Conservation (phyloP, 2,329 filamentous ascomycete species). For the Bipolaris sorokiniana region DNA sequence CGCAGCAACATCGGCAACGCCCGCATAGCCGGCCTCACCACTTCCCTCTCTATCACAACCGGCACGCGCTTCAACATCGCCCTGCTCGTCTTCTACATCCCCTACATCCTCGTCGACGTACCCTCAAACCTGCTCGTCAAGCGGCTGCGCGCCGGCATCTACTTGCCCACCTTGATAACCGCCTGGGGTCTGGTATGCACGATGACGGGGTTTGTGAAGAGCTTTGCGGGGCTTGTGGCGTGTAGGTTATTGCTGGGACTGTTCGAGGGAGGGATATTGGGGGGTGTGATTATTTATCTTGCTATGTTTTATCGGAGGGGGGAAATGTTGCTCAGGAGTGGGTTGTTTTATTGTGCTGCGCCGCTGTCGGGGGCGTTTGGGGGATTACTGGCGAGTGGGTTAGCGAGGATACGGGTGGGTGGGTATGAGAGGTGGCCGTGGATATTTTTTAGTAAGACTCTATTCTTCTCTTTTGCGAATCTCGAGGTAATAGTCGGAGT, state of each 20-base stretch:
- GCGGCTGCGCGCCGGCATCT: constrained; percentile 49
- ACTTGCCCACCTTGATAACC: constrained; percentile 49
- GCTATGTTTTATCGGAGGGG: constrained; percentile 53
- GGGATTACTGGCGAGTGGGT: constrained; percentile 51
- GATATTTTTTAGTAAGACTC: constrained; percentile 31
- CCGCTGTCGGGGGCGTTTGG: constrained; percentile 52
- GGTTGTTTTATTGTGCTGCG: constrained; percentile 48
- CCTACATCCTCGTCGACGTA: constrained; percentile 52
- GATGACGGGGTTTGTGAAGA: constrained; percentile 52
- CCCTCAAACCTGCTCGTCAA: constrained; percentile 52
- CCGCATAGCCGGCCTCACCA: constrained; percentile 50
- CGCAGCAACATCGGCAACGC: constrained; percentile 53
- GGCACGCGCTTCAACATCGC: constrained; percentile 52
- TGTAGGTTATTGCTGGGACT: constrained; percentile 52
- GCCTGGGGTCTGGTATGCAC: constrained; percentile 51
- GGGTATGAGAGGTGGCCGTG: constrained; percentile 49
- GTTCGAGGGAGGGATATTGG: constrained; percentile 51
- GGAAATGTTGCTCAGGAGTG: constrained; percentile 50
- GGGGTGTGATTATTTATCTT: constrained; percentile 52
- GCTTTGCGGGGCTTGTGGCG: constrained; percentile 49
- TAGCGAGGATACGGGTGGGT: constrained; percentile 48
- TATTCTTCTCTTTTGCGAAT: not conserved
- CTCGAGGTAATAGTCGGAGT: no score
- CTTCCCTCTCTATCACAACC: constrained; percentile 49
- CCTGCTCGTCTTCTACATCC: constrained; percentile 54